Conservation (phyloP, 176 grass and related monocot genomes). For the bread wheat (Triticum aestivum) region DNA sequence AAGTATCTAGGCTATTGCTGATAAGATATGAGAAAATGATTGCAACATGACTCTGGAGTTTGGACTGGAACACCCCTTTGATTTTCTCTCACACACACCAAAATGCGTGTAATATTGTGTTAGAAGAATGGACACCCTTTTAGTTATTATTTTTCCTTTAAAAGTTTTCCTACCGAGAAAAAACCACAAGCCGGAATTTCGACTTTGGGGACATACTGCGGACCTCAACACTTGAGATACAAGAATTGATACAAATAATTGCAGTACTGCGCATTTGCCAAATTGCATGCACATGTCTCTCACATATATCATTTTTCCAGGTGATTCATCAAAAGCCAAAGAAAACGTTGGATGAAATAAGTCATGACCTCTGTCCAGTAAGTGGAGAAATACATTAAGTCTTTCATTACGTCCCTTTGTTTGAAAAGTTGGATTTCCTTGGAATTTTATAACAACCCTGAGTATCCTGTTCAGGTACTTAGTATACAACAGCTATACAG, state of each 20-base stretch:
- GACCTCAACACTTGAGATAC: slow-evolving; percentile 10
- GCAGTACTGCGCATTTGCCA: neutral
- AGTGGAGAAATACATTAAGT: slow-evolving; percentile 29
- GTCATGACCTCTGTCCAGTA: slow-evolving; percentile 97
- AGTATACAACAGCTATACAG: slow-evolving; percentile 98
- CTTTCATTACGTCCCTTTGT: neutral
- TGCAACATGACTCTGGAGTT: slow-evolving; percentile 3
- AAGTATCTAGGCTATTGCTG: neutral
- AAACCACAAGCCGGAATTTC: neutral
- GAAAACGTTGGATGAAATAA: slow-evolving; percentile 98
- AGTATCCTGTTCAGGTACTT: slow-evolving; percentile 63
- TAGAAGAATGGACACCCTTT: neutral
- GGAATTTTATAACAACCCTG: slow-evolving; percentile 27
- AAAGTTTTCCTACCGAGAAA: neutral
- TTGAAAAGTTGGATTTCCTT: slow-evolving; percentile 15
- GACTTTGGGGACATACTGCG: neutral
- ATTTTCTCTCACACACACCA: neutral
- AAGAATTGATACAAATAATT: slow-evolving; percentile 13
- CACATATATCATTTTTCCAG: slow-evolving; percentile 49
- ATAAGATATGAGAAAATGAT: slow-evolving; percentile 5
- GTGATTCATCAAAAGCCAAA: slow-evolving; percentile 99
- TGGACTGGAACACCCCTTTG: neutral
- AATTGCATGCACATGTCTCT: slow-evolving; percentile 33
- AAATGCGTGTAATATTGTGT: neutral
- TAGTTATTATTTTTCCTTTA: slow-evolving; percentile 5